Evolutionary conservation across 371 early-diverging fungal species (phyloP), one percentile per base, ranked within the genome.

Genomic region (Haplosporangium sp.): DNA sequence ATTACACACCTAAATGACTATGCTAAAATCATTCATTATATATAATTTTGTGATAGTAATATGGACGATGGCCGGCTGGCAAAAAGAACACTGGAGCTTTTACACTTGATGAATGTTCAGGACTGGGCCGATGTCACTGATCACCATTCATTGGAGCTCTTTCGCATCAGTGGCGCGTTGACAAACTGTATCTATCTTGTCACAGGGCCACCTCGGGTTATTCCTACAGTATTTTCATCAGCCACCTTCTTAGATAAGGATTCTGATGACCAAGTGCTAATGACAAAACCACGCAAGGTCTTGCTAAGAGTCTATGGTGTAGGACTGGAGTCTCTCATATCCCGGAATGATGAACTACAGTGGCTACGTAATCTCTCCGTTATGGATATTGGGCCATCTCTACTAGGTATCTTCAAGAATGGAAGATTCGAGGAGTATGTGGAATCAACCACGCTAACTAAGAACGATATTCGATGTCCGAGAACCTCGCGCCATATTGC

Each of bases 381-480:
- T 2, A 83, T 92, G 57, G 88, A 91, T 1, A 88, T 95, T 34
- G 96, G 96, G 10, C 95, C 97, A 5, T 86, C 85, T 8, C 72
- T 97, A 42, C 82, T 95, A n/a, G 95, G 90, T 0, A 91, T 90
- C n/a, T 97, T 96, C 84, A 89, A 87, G 40, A 97, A 97, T 68
- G 97, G 97, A 10, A 87, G 97, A 15, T 87, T 97, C 63, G 97
- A 97, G 73, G 90, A 96, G 78, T 97, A 88, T 69, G 83, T 97
- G 2, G 91, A 94, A 42, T 92, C 94, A 47, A 86, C 85, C 0
- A 95, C 96, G 1, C 78, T 96, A 61, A 90, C 88, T 0, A 86
- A 85, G 60, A 76, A 85, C 6, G 94, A 96, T 47, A 86, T 97
- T 17, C 86, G 93, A 7, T 72, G 90, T 42, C 87, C 91, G 0